Conservation (phyloP, 108 stramenopile species). For the Pelagomonas calceolata region DNA sequence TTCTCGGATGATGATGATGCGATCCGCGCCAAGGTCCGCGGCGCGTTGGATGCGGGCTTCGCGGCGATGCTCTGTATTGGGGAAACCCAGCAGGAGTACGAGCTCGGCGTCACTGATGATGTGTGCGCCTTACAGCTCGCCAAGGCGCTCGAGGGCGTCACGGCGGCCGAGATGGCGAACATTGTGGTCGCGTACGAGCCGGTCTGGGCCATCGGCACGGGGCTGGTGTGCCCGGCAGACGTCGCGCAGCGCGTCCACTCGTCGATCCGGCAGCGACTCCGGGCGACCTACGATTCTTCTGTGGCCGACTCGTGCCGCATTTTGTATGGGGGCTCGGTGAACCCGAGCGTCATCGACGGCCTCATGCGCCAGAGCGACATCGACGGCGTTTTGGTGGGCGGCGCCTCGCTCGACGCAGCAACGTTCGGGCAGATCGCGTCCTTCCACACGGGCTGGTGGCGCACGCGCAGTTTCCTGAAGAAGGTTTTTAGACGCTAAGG, state of each 20-base stretch:
- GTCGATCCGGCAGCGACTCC: constrained; percentile 29
- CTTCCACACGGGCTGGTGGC: too few species aligned
- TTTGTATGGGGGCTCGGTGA: constrained; percentile 66
- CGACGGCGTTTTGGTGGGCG: constrained; percentile 66
- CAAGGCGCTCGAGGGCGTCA: constrained; percentile 52
- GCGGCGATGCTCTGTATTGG: constrained; percentile 42
- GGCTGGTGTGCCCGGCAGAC: constrained; percentile 64
- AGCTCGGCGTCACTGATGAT: constrained; percentile 31
- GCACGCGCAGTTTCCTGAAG: too few species aligned
- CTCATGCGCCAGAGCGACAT: constrained; percentile 61
- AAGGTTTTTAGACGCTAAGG: too few species aligned
- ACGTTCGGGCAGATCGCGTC: constrained; percentile 53
- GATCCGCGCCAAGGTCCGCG: constrained; percentile 30
- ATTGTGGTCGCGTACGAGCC: constrained; percentile 83
- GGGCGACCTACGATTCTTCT: constrained; percentile 32
- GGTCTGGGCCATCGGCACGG: constrained; percentile 95
- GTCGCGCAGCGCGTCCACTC: constrained; percentile 49
- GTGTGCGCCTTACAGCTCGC: constrained; percentile 49
- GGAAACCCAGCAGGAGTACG: constrained; percentile 36
- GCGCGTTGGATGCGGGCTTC: constrained; percentile 25
- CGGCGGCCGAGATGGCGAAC: constrained; percentile 27
- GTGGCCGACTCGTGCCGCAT: constrained; percentile 43
- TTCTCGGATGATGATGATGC: constrained; percentile 34
- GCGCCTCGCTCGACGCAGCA: constrained; percentile 61
- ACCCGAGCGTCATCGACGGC: constrained; percentile 50